Evolutionary conservation across 768 basidiomycete genomes (phyloP), one percentile per base, ranked within the genome.

Genomic region (Boletus vermiculosoides): DNA sequence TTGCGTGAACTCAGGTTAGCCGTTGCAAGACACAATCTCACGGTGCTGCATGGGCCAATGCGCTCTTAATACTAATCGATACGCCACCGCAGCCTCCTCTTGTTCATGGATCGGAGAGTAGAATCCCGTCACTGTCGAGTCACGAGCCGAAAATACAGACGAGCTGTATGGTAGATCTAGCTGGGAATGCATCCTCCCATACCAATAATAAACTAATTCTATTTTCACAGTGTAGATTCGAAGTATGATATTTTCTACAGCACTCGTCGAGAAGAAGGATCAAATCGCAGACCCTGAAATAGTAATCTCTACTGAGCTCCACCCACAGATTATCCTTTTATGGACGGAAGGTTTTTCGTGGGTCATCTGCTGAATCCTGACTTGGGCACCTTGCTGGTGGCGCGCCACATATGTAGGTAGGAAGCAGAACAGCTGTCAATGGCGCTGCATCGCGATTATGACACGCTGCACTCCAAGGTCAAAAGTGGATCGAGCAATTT

Each of bases 51-150:
- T 50, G 59, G 50, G 50, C 28, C 22, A 28, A 33, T 46, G 45
- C 6, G n/a, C 22, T 31, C 44, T 51, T 45, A 18, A 42, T 54
- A 39, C 58, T 41, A 31, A 55, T 65, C 49, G 47, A 62, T 61
- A 54, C 69, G 69, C 69, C 68, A 69, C 69, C 45, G 58, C 56
- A 60, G 56, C 60, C 54, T 36, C 50, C 36, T 53, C 31, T 45
- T n/a, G 25, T 41, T 34, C 37, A 34, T 57, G 31, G 16, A 33
- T 48, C 40, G 46, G 44, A 23, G 30, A 44, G 20, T 37, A 48
- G 30, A 16, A 16, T 28, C 42, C 44, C 42, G 34, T 39, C 34
- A 33, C 46, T 4, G 40, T 22, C n/a, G n/a, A 57, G 45, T 37
- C 28, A n/a, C 23, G 18, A 46, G 41, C 40, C 31, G 20, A 52